Percentiles rank a stretch among this genome's conserved stretches.
Conservation (phyloP, 2,329 filamentous ascomycete genomes). For the Fusarium subglutinans region DNA sequence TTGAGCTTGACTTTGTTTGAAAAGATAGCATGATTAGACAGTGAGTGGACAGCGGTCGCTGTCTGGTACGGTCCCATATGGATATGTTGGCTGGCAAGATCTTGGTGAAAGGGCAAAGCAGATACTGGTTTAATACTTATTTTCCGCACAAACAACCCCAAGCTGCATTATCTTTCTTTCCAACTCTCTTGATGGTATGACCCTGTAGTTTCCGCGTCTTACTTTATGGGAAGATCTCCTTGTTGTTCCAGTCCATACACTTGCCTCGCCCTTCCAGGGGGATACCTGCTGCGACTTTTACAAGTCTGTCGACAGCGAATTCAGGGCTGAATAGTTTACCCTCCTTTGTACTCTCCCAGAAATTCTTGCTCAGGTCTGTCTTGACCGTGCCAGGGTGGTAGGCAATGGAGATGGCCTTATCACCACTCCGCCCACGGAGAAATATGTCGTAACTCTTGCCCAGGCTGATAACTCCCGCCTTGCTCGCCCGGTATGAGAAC, state of each 20-base stretch:
- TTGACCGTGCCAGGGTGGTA: conserved; percentile 85
- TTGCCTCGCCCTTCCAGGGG: conserved; percentile 63
- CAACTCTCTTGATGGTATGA: neutral
- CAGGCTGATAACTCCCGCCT: conserved; percentile 77
- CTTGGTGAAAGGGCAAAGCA: conserved; percentile 28
- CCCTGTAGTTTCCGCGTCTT: neutral
- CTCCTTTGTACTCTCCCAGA: conserved; percentile 72
- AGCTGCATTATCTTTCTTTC: neutral
- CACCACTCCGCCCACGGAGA: conserved; percentile 64
- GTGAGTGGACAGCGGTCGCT: conserved; percentile 1
- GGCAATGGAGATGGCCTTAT: conserved; percentile 72
- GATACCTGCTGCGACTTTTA: conserved; percentile 65
- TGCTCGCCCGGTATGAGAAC: conserved; percentile 83
- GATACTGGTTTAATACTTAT: conserved; percentile 36
- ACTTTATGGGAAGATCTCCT: conserved; percentile 54
- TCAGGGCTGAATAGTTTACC: conserved; percentile 72
- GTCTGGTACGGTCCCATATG: conserved; percentile 11
- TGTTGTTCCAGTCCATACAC: conserved; percentile 76
- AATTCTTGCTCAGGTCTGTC: conserved; percentile 76
- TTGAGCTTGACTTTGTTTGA: neutral
- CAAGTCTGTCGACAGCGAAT: conserved; percentile 71
- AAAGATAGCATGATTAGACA: conserved; percentile 7
- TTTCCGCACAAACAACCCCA: neutral
- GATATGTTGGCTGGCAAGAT: conserved; percentile 20
- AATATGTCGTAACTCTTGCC: conserved; percentile 77